Evolutionary conservation across 2,329 filamentous ascomycete genomes (phyloP).

Genomic region (Xylariaceae sp.): DNA sequence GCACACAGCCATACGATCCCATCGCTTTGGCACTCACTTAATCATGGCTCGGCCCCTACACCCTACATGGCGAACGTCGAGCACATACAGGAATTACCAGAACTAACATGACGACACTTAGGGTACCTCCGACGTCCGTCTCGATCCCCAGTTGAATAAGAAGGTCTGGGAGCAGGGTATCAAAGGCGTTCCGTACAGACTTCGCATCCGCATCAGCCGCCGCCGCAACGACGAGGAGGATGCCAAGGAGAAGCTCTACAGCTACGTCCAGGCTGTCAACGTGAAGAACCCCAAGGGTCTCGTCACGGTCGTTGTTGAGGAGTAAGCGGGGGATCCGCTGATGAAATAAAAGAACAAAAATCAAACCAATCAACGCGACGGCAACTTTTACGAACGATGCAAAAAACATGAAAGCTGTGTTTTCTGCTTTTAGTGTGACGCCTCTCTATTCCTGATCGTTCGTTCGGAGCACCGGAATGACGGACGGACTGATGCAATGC

Average conservation of each 20-base stretch:
- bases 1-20: no score
- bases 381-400: conserved; percentile 7
- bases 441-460: neutral
- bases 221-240: conserved; percentile 99
- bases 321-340: conserved; percentile 43
- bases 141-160: conserved; percentile 99
- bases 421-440: conserved; percentile 7
- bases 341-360: conserved; percentile 3
- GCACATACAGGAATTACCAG: no score
- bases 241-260: conserved; percentile 99
- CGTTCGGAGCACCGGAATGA: neutral
- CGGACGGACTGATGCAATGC: neutral
- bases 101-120: conserved; percentile 38
- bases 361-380: conserved; percentile 5
- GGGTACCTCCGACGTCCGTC: conserved; percentile 94
- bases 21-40: no score
- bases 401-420: conserved; percentile 24
- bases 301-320: conserved; percentile 81
- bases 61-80: neutral
- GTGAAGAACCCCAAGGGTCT: conserved; percentile 99
- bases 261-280: conserved; percentile 99
- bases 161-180: conserved; percentile 99
- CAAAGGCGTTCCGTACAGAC: conserved; percentile 97
- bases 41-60: neutral
- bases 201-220: conserved; percentile 97